Evolutionary conservation across 306 rosid genomes (phyloP), one percentile per base, ranked within the genome.

Genomic region (Dalbergia oliveri): DNA sequence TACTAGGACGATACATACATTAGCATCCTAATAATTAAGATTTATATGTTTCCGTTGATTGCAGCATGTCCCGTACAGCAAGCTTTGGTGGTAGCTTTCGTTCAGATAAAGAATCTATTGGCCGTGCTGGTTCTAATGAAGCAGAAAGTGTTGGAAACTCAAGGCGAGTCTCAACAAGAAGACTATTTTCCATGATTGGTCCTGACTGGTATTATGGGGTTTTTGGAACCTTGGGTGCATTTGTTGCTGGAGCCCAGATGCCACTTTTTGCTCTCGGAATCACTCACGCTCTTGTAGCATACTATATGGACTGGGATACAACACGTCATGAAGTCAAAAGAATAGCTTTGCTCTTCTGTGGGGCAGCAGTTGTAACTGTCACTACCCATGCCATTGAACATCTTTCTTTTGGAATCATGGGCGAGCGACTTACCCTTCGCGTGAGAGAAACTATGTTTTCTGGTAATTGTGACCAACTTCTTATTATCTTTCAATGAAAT

Each of bases 211-310:
- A 70, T 72, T 93, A 93, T 62, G 99, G 99, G 69, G 87, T 88
- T 47, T 39, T 81, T 51, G 99, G 99, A 9, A 88, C 97, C 50
- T 66, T 91, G 11, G 79, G 93, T 70, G 99, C 96, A 16, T 91
- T 95, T 56, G 65, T 95, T 78, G 91, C 98, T 7, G 99, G 98
- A 80, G 94, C 99, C 10, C 99, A 95, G 73, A 95, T 95, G 99
- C 97, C 98, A 49, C 95, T 93, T 34, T 95, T 90, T 68, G 97
- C 99, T 76, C 98, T 95, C 3, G 99, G 99, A 39, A 89, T 95
- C 58, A 87, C 99, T 82, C 95, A 95, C 18, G 97, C 99, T 67
- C 97, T 95, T 79, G 99, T 95, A 56, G 73, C 99, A 5, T 95
- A 85, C 81, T 95, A 95, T 82, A 90, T 93, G 99, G 98, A 93